Evolutionary conservation across 1,139 yeast species (phyloP).

Genomic region (Protomyces inouyei): DNA sequence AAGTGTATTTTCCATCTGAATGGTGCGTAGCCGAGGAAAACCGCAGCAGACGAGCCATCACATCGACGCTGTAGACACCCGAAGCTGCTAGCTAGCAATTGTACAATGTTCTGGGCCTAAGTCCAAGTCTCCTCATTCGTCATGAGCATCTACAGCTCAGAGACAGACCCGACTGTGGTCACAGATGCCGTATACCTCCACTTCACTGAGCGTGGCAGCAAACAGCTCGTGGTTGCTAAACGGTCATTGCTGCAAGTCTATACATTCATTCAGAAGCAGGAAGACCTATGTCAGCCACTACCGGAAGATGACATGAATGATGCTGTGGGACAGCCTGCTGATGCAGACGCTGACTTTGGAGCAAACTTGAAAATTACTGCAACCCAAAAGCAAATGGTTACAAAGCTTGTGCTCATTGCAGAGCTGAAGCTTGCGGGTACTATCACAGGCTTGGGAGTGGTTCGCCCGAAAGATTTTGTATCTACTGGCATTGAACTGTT

Average conservation of each 20-base stretch:
- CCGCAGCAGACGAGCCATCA: too few relatives aligned
- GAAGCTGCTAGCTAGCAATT: too few relatives aligned
- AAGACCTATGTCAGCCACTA: conserved; percentile 9
- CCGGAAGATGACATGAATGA: conserved; percentile 2
- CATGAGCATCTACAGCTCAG: conserved; percentile 9
- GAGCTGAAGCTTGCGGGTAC: conserved; percentile 20
- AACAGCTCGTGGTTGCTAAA: conserved; percentile 29
- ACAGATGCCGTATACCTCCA: conserved; percentile 5
- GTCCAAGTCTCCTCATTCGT: not conserved
- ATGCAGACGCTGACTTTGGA: conserved; percentile 14
- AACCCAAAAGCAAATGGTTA: conserved; percentile 11
- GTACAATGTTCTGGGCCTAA: too few relatives aligned
- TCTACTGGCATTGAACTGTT: conserved; percentile 52
- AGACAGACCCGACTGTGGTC: conserved; percentile 12
- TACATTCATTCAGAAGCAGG: conserved; percentile 18
- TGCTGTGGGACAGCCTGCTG: not conserved
- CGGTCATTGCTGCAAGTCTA: conserved; percentile 29
- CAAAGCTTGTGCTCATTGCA: conserved; percentile 17
- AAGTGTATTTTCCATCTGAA: too few relatives aligned
- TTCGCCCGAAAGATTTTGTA: conserved; percentile 46
- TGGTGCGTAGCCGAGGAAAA: too few relatives aligned
- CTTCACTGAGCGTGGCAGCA: not conserved
- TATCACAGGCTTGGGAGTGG: conserved; percentile 3
- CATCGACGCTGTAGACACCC: too few relatives aligned
- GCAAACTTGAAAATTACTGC: conserved; percentile 10